Evolutionary conservation across 441 rosid species (phyloP), one percentile per base, ranked within the genome.

Genomic region (Dalechampia spathulata): DNA sequence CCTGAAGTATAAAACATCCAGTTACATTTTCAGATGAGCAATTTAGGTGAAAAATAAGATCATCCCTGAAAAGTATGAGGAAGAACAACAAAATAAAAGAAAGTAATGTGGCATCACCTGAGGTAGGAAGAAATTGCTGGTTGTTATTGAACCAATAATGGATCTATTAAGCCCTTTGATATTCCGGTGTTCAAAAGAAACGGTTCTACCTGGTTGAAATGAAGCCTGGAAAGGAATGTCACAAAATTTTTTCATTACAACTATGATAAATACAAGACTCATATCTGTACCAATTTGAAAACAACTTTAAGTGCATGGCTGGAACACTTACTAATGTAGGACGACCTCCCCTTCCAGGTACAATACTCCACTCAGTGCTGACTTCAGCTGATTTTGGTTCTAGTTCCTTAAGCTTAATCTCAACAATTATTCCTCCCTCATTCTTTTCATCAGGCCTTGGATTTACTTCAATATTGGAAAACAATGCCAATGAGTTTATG

Each of bases 351-450:
- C 83, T 95, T 36, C 97, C 96, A 57, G 99, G 97, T 63, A 89
- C 95, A 65, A 93, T 86, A 72, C 92, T 93, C 99, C 96, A 93
- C 60, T 93, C 99, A 0, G 97, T 82, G 67, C 96, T 86, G 62
- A 89, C 96, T 85, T 93, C 99, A 69, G 99, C 99, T 30, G 96
- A 90, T 69, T 87, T 93, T 63, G 85, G 90, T 57, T 87, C 99
- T 22, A 89, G 75, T 71, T 89, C 99, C 69, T 93, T 89, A 43
- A 93, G 92, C 72, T 89, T 93, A 60, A 93, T 87, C 80, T 93
- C 99, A 44, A 89, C 97, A 65, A 89, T 71, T 60, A 93, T 89
- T 41, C 97, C 97, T 39, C 96, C 96, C 61, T 83, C 99, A 26
- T 75, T 86, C 77, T 93, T 85, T 77, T 93, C 99, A 68, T 86